Conservation (phyloP, 1,284 basidiomycete species). For the Athelia sp. region DNA sequence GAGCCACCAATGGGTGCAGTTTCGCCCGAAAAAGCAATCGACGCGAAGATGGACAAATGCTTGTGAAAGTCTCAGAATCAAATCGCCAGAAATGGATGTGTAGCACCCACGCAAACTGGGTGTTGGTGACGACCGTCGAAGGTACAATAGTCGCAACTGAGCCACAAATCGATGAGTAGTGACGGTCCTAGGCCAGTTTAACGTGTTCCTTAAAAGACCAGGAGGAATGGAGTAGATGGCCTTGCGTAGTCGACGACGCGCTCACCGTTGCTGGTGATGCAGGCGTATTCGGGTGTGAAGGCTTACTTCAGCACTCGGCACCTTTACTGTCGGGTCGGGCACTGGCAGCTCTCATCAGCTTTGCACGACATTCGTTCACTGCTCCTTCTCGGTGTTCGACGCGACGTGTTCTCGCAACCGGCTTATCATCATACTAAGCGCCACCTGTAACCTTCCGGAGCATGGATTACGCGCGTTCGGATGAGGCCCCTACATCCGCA, state of each 20-base stretch:
- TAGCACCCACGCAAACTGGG: neutral
- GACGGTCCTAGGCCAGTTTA: no score
- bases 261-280: neutral
- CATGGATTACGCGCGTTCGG: neutral
- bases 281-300: no score
- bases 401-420: no score
- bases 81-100: neutral
- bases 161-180: no score
- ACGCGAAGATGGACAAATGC: neutral
- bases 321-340: no score
- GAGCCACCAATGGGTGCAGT: neutral
- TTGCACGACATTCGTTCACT: no score
- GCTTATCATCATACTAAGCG: no score
- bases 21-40: slow-evolving; percentile 1
- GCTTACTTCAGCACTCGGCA: no score
- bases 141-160: neutral
- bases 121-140: neutral
- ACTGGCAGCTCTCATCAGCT: no score
- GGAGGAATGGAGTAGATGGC: no score
- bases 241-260: neutral
- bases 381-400: no score
- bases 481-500: neutral
- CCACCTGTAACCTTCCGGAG: neutral
- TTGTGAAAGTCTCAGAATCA: neutral
- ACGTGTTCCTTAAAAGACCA: no score